These are phyloP conservation scores for Rhodotorula toruloides DNA, from an alignment of 768 basidiomycete genomes.

Conservation along the genomic window DNA sequence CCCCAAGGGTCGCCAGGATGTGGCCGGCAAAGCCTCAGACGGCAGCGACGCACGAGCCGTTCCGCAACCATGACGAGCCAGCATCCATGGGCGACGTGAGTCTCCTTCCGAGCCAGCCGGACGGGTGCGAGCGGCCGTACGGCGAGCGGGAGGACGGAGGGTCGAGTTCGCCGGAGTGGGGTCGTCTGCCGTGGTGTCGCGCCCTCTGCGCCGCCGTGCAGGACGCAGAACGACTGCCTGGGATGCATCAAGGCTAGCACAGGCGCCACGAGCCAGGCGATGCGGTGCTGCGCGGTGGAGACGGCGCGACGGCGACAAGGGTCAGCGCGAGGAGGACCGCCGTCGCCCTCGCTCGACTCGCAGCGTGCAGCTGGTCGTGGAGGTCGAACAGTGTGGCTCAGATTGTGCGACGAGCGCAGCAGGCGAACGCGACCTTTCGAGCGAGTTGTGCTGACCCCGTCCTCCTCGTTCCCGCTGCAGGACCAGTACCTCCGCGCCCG, in stretches of 20 bases:
- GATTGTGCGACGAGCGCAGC: neutral
- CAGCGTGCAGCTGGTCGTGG: neutral
- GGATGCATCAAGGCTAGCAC: neutral
- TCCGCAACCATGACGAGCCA: slow-evolving; percentile 23
- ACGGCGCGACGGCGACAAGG: too few species aligned
- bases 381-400: neutral
- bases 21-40: slow-evolving; percentile 10
- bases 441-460: neutral
- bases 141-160: slow-evolving; percentile 6
- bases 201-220: neutral
- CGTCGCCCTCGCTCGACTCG: too few species aligned
- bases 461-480: slow-evolving; percentile 1
- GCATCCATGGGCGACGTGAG: slow-evolving; percentile 32
- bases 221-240: too few species aligned
- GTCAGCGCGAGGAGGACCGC: too few species aligned
- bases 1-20: slow-evolving; percentile 4
- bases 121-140: neutral
- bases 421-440: too few species aligned
- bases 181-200: neutral
- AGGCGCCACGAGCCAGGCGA: too few species aligned
- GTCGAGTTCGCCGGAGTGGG: neutral
- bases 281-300: too few species aligned
- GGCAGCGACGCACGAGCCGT: slow-evolving; percentile 20
- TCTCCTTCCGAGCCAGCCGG: neutral
- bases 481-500: slow-evolving; percentile 18